Percentiles rank a stretch among this genome's conserved stretches.
Evolutionary conservation across 164 flowering plant species (phyloP).

Genomic region (Stephania yunnanensis): DNA sequence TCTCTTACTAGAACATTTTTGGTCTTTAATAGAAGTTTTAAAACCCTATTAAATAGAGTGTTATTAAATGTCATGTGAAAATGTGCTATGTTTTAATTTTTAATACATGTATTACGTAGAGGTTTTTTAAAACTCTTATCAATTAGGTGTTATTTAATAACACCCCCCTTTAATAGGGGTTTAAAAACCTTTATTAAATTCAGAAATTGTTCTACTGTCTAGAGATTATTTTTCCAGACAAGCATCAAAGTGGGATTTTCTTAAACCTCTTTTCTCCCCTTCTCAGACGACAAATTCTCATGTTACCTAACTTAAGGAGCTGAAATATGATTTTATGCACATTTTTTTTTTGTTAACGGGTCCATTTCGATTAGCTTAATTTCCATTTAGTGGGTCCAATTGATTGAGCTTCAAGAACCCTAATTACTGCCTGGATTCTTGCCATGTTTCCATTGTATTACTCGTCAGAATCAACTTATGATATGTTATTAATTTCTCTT

Average conservation of each 20-base stretch:
- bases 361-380: not conserved
- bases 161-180: no score
- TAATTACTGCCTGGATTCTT: not conserved
- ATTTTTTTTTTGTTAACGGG: not conserved
- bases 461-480: not conserved
- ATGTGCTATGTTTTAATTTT: no score
- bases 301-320: not conserved
- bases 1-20: no score
- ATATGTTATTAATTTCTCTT: not conserved
- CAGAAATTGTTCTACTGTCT: no score
- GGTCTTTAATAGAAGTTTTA: no score
- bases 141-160: no score
- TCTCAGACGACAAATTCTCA: not conserved
- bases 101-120: no score
- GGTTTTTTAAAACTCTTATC: no score
- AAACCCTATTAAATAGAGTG: no score
- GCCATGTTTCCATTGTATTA: not conserved
- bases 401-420: not conserved
- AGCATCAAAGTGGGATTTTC: not conserved
- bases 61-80: no score
- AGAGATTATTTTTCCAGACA: not conserved
- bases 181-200: no score
- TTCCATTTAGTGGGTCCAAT: not conserved
- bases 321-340: not conserved
- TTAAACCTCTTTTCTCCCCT: not conserved